Evolutionary conservation across 768 basidiomycete species (phyloP).

Genomic region (Leccinum broughii): DNA sequence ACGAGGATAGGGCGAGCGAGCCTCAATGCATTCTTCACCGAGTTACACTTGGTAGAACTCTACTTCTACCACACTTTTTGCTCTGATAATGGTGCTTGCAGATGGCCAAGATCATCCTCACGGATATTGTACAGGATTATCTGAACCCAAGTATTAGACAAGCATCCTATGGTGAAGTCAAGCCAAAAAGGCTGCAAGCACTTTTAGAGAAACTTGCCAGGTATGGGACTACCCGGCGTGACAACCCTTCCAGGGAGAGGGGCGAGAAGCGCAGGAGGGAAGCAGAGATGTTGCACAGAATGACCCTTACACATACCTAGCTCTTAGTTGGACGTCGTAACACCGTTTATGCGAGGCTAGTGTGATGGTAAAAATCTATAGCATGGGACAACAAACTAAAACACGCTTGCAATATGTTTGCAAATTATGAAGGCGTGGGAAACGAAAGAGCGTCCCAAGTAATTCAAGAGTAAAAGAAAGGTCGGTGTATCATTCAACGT

Average conservation of each 20-base stretch:
- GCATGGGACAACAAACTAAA: background rate
- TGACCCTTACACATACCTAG: slow-evolving; percentile 33
- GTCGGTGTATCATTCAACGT: slow-evolving; percentile 53
- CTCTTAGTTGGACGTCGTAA: background rate
- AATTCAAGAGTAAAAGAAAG: slow-evolving; percentile 34
- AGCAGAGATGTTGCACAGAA: slow-evolving; percentile 72
- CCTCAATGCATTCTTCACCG: slow-evolving; percentile 70
- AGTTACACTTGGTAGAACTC: slow-evolving; percentile 69
- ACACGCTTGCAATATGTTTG: slow-evolving; percentile 8
- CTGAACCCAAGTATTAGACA: slow-evolving; percentile 71
- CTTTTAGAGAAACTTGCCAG: slow-evolving; percentile 79
- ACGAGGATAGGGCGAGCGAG: slow-evolving; percentile 71
- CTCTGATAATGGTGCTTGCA: slow-evolving; percentile 29
- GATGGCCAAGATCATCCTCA: slow-evolving; percentile 73
- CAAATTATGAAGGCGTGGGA: slow-evolving; percentile 16
- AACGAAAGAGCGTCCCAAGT: slow-evolving; percentile 31
- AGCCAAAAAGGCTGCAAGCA: slow-evolving; percentile 68
- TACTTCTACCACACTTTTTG: background rate
- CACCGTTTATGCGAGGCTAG: slow-evolving; percentile 12
- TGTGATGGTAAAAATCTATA: slow-evolving; percentile 3
- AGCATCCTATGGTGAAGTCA: slow-evolving; percentile 62
- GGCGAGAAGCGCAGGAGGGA: slow-evolving; percentile 76
- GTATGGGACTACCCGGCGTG: slow-evolving; percentile 63
- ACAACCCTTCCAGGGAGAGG: slow-evolving; percentile 56
- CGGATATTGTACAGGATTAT: slow-evolving; percentile 76